phyloP scores from a whole-genome alignment of 495 filamentous ascomycete species.

The Aspergillus bridgeri region DNA sequence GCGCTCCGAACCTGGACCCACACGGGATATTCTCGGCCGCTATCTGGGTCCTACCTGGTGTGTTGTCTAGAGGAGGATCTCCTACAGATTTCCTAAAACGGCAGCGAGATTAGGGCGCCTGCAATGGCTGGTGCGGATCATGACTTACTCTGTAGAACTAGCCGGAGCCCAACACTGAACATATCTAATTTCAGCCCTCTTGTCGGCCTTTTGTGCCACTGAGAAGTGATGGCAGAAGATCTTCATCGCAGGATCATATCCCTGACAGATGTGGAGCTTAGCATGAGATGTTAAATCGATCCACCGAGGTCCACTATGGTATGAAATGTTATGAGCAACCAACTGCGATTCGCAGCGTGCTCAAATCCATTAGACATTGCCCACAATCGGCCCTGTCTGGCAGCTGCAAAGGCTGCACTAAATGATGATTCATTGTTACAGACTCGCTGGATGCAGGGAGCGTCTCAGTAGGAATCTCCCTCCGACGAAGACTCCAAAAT shows the following conservation, averaged over 20 bases:
- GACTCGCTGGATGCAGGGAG: neutral
- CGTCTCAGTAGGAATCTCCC: neutral
- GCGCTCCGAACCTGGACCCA: neutral
- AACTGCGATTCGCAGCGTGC: neutral
- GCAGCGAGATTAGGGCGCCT: neutral
- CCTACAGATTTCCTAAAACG: neutral
- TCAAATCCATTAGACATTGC: neutral
- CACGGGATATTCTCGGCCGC: conserved; percentile 1
- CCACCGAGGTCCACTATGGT: neutral
- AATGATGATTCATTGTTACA: neutral
- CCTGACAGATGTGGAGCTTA: neutral
- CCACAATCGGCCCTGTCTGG: neutral
- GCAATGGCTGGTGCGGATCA: neutral
- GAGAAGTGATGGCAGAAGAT: neutral
- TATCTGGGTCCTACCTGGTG: neutral
- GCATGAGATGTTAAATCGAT: neutral
- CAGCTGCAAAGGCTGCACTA: neutral
- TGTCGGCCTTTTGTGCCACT: neutral
- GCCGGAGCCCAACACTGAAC: neutral
- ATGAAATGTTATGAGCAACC: neutral
- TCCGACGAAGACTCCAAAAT: neutral
- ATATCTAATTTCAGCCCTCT: neutral
- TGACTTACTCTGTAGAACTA: too few relatives aligned
- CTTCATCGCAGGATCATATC: neutral
- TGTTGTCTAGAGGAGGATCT: neutral